A percentile compares a stretch with the other conserved stretches of the same genome.
These are phyloP conservation scores for Geotrichum candidum DNA, from an alignment of 1,139 yeast genomes.

Conservation along the genomic window DNA sequence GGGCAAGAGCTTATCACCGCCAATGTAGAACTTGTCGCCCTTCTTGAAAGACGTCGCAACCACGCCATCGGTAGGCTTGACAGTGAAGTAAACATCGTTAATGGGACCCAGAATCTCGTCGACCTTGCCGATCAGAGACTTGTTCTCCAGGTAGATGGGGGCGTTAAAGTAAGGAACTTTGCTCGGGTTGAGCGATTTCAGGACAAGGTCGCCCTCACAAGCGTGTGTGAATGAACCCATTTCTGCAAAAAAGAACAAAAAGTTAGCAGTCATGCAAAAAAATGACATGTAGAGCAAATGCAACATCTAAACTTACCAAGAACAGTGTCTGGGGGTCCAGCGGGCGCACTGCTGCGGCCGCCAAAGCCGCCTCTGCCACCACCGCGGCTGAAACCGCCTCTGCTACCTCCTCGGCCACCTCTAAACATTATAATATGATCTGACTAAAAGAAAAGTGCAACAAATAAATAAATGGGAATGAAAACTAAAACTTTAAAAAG, in stretches of 20 bases:
- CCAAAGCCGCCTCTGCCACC: constrained; percentile 53
- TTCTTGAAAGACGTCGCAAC: constrained; percentile 87
- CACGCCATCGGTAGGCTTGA: constrained; percentile 93
- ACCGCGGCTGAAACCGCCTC: constrained; percentile 28
- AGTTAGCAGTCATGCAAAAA: neutral
- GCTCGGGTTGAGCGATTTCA: constrained; percentile 78
- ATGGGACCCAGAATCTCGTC: constrained; percentile 97
- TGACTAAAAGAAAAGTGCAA: neutral
- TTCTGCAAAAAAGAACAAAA: constrained; percentile 44
- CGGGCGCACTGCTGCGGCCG: constrained; percentile 32
- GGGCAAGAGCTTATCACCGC: constrained; percentile 91
- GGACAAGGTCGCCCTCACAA: constrained; percentile 96
- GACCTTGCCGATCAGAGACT: constrained; percentile 91
- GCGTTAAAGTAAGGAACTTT: constrained; percentile 98
- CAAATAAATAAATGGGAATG: neutral
- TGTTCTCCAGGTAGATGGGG: constrained; percentile 90
- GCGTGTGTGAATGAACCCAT: constrained; percentile 91
- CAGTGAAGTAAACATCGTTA: constrained; percentile 93
- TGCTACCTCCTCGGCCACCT: constrained; percentile 44
- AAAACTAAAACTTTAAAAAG: neutral
- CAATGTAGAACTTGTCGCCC: constrained; percentile 94
- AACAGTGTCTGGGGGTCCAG: constrained; percentile 88
- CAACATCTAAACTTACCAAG: constrained; percentile 28
- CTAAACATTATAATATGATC: constrained; percentile 24
- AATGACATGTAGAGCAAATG: neutral